A percentile compares a stretch with the other conserved stretches of the same genome.
These are phyloP conservation scores for Stemphylium vesicarium DNA, from an alignment of 2,329 filamentous ascomycete genomes.

Conservation along the genomic window DNA sequence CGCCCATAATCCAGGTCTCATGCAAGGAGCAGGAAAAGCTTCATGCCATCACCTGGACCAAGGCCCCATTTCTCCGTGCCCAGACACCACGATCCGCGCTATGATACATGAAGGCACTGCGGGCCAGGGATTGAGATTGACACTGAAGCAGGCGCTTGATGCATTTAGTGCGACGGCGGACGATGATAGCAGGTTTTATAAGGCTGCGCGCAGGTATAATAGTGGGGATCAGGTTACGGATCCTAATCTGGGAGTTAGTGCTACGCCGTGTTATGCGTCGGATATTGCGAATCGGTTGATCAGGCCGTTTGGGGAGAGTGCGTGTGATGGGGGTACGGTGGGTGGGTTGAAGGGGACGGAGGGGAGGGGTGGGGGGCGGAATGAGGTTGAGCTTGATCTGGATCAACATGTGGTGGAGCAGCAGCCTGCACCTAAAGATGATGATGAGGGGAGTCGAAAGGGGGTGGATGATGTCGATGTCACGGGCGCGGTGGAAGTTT, in stretches of 20 bases:
- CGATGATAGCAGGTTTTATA: slow-evolving; percentile 53
- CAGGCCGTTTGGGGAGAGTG: not conserved
- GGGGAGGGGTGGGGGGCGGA: no score
- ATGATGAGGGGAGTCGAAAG: not conserved
- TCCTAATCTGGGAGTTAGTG: slow-evolving; percentile 45
- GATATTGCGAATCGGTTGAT: slow-evolving; percentile 59
- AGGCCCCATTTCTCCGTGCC: slow-evolving; percentile 49
- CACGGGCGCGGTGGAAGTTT: not conserved
- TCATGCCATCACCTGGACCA: slow-evolving; percentile 37
- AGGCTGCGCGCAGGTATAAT: slow-evolving; percentile 59
- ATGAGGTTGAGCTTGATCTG: no score
- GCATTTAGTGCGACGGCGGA: slow-evolving; percentile 17
- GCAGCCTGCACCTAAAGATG: not conserved
- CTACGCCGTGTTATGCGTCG: not conserved
- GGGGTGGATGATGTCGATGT: slow-evolving; percentile 25
- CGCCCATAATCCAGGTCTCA: slow-evolving; percentile 55
- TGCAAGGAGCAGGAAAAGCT: slow-evolving; percentile 50
- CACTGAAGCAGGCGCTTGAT: slow-evolving; percentile 49
- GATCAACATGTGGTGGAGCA: no score
- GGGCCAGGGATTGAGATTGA: slow-evolving; percentile 53
- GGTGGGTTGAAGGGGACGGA: no score
- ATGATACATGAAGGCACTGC: slow-evolving; percentile 55
- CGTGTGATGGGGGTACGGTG: no score
- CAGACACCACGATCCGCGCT: slow-evolving; percentile 38
- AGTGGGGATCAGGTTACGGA: slow-evolving; percentile 50